A percentile compares a stretch with the other conserved stretches of the same genome.
Evolutionary conservation across 139 green algal species (phyloP).

Genomic region (Tetraselmis striata): DNA sequence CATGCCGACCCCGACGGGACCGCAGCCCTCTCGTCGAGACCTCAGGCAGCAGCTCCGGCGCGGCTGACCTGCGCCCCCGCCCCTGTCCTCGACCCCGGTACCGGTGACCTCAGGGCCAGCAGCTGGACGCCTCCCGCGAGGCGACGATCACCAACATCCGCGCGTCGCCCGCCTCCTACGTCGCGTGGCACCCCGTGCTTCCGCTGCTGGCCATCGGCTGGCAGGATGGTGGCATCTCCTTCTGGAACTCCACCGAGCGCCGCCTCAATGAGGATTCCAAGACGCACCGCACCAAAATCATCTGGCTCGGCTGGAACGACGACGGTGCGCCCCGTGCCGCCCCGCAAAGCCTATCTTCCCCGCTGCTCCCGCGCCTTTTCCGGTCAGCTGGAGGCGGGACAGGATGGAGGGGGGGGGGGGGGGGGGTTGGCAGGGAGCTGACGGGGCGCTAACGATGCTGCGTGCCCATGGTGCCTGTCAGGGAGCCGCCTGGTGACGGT

Average conservation of each 20-base stretch:
- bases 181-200: constrained; percentile 45
- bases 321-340: constrained; percentile 9
- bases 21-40: too few species aligned
- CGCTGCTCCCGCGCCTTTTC: neutral
- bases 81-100: too few species aligned
- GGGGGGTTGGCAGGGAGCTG: too few species aligned
- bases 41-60: too few species aligned
- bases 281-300: constrained; percentile 33
- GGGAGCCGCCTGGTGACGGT: neutral
- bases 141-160: constrained; percentile 34
- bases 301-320: constrained; percentile 29
- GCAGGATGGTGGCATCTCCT: constrained; percentile 48
- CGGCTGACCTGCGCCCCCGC: too few species aligned
- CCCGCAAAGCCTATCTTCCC: too few species aligned
- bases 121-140: constrained; percentile 32
- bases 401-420: neutral
- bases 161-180: constrained; percentile 21
- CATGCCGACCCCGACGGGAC: too few species aligned
- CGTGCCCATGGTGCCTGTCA: neutral
- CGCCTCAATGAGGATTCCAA: constrained; percentile 50
- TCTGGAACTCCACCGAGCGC: constrained; percentile 46
- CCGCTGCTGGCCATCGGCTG: constrained; percentile 50
- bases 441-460: neutral
- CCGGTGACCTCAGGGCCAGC: constrained; percentile 17
- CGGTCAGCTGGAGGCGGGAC: neutral